phyloP scores from a whole-genome alignment of 108 stramenopile genomes.

The Epithemia pelagica region DNA sequence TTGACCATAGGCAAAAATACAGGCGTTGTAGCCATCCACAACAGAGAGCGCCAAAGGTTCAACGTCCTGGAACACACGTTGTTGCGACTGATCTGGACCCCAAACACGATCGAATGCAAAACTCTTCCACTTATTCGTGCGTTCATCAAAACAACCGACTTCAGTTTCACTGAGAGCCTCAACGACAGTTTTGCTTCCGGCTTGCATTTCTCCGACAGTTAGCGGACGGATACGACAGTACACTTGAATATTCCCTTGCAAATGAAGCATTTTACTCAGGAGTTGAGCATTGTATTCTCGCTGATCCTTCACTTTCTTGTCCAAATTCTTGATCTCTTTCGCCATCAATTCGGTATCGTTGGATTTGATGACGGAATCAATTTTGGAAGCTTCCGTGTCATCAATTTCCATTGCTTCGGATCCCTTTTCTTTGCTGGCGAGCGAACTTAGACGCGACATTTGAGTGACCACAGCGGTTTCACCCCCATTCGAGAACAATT shows the following conservation, averaged over 20 bases:
- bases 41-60: slow-evolving; percentile 89
- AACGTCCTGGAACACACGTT: slow-evolving; percentile 90
- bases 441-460: slow-evolving; percentile 46
- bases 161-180: slow-evolving; percentile 86
- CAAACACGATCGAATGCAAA: slow-evolving; percentile 94
- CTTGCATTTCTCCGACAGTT: slow-evolving; percentile 58
- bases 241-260: slow-evolving; percentile 91
- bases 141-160: slow-evolving; percentile 75
- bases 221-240: slow-evolving; percentile 86
- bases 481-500: slow-evolving; percentile 38
- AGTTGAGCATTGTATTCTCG: slow-evolving; percentile 85
- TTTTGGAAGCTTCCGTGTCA: slow-evolving; percentile 15
- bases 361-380: slow-evolving; percentile 58
- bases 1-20: slow-evolving; percentile 87
- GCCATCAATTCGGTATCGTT: slow-evolving; percentile 51
- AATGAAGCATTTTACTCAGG: slow-evolving; percentile 73
- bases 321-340: slow-evolving; percentile 50
- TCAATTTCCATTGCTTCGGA: not conserved
- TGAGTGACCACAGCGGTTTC: slow-evolving; percentile 34
- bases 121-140: slow-evolving; percentile 77
- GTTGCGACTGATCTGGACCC: slow-evolving; percentile 84
- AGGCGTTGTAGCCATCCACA: slow-evolving; percentile 97
- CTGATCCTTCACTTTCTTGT: slow-evolving; percentile 64
- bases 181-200: slow-evolving; percentile 59
- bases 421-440: slow-evolving; percentile 19